Evolutionary conservation across 441 rosid genomes (phyloP).

Genomic region (Gossypium schwendimanii): DNA sequence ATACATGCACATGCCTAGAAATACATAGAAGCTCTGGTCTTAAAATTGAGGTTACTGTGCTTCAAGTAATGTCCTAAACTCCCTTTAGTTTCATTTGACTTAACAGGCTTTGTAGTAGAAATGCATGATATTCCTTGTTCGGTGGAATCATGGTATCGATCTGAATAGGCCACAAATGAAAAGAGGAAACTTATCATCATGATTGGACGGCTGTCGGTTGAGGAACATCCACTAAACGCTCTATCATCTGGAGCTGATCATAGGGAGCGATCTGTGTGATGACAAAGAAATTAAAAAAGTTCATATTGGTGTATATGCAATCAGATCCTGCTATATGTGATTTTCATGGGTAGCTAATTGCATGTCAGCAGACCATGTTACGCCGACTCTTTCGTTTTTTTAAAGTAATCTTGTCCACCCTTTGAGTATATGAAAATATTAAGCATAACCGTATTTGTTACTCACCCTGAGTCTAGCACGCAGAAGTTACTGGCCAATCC

Average conservation of each 20-base stretch:
- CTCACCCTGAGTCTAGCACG: too few species aligned
- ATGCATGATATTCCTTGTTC: neutral
- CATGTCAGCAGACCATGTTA: too few species aligned
- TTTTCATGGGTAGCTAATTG: neutral
- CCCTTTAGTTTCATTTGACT: neutral
- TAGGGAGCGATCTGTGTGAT: conserved; percentile 69
- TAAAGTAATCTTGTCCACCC: too few species aligned
- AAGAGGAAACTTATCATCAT: neutral
- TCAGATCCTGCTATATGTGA: neutral
- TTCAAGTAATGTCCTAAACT: neutral
- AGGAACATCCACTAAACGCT: conserved; percentile 60
- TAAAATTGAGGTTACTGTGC: neutral
- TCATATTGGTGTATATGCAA: neutral
- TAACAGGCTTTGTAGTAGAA: neutral
- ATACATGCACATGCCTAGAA: neutral
- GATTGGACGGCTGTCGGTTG: conserved; percentile 23
- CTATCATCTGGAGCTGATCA: conserved; percentile 69
- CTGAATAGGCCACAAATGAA: neutral
- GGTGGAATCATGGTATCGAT: neutral
- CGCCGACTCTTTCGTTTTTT: too few species aligned
- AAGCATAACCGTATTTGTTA: too few species aligned
- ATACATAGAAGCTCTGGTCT: neutral
- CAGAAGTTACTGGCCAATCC: too few species aligned
- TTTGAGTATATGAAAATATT: too few species aligned
- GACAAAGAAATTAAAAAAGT: neutral